Evolutionary conservation across 352 stramenopile genomes (phyloP).

Genomic region (Globisporangium yorkense): DNA sequence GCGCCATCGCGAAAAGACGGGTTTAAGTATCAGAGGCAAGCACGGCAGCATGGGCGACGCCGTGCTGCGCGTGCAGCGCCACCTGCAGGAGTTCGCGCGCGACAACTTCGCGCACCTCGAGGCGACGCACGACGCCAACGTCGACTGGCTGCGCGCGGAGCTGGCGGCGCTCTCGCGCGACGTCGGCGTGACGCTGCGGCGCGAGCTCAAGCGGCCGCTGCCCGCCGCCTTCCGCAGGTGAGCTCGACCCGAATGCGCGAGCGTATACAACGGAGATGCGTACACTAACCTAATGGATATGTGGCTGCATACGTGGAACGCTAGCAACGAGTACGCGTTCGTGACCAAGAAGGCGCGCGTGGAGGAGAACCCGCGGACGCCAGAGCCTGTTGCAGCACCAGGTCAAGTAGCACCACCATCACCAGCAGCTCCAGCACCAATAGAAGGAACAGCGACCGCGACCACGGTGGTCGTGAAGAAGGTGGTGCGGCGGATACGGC

Average conservation of each 20-base stretch:
- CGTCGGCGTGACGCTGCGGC: constrained; percentile 38
- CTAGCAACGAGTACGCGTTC: constrained; percentile 12
- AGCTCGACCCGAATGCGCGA: constrained; percentile 1
- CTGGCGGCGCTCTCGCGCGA: constrained; percentile 39
- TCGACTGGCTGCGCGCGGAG: constrained; percentile 46
- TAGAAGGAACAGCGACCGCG: not conserved
- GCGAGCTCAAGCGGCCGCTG: constrained; percentile 27
- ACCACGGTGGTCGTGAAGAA: constrained; percentile 7
- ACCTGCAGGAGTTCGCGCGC: constrained; percentile 44
- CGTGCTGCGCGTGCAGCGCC: constrained; percentile 51
- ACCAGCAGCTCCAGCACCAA: not conserved
- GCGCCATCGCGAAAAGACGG: too few species aligned
- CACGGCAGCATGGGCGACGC: constrained; percentile 45
- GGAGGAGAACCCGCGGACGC: not conserved
- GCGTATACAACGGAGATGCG: not conserved
- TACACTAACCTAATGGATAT: not conserved
- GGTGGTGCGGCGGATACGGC: constrained; percentile 38
- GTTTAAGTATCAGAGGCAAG: not conserved
- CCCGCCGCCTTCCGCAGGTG: constrained; percentile 11
- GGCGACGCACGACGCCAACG: constrained; percentile 30
- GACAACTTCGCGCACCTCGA: constrained; percentile 50
- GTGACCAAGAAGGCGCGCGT: constrained; percentile 11
- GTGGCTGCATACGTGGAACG: not conserved
- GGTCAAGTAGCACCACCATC: not conserved
- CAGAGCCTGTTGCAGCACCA: not conserved